Evolutionary conservation across 176 grass and related monocot genomes (phyloP), one percentile per base, ranked within the genome.

Genomic region (Areca catechu): DNA sequence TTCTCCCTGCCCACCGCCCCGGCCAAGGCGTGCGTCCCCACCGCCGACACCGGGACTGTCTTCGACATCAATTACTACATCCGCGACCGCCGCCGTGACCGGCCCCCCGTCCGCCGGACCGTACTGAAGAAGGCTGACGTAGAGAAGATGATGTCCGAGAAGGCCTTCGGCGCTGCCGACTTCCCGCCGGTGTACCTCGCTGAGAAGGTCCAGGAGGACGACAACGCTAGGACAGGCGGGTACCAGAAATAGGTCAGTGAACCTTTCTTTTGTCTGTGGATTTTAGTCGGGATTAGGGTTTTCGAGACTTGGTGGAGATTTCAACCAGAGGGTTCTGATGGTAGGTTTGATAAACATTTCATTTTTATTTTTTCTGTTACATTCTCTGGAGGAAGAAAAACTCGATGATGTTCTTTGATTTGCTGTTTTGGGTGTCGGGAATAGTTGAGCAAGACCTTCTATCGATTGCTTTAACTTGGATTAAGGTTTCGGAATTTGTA

Each of bases 21-120:
- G 6, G 79, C 63, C 61, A 53, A 16, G 52, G 78, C 76, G 65
- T 27, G 79, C 51, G 21, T 98, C 29, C 93, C 93, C 55, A 76
- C 76, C 49, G 78, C 87, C 62, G 75, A 98, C 10, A 87, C 88
- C 16, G 93, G 80, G 30, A 88, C 86, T 3, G 93, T 98, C 20
- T 92, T 77, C 54, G 93, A 92, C 66, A 98, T 98, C 75, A 98
- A 92, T 63, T 98, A 98, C 76, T 81, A 80, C 73, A 76, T 79
- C 4, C 93, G 87, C 62, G 93, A 98, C 48, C 0, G 78, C 51
- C 83, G 87, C 51, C 77, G 63, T 66, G 43, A 89, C 76, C 93
- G 84, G 52, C 88, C 88, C 51, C 93, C 84, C 16, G 76, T 89
- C 19, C 75, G 83, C 25, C 84, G 78, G 62, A 92, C 88, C 20